These are phyloP conservation scores for Syncephalastrum contaminatum DNA, from an alignment of 371 early-diverging fungal genomes.

Conservation along the genomic window DNA sequence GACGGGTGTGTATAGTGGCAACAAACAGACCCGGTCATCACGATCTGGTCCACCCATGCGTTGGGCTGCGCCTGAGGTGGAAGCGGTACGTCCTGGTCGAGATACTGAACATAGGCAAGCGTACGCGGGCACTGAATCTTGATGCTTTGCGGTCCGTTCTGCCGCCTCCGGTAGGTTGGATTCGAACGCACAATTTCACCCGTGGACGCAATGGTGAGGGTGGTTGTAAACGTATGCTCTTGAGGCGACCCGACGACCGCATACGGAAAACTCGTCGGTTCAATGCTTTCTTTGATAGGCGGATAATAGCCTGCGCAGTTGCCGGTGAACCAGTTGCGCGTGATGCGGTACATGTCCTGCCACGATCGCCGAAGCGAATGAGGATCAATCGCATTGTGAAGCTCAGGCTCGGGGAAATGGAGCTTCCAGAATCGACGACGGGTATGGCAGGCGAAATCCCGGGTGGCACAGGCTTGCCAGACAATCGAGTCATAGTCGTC, in stretches of 20 bases:
- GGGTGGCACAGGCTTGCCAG: slow-evolving; percentile 31
- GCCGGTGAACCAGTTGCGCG: slow-evolving; percentile 55
- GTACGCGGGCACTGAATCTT: slow-evolving; percentile 34
- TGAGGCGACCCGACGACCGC: slow-evolving; percentile 51
- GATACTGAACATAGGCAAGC: slow-evolving; percentile 12
- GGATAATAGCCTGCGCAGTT: slow-evolving; percentile 46
- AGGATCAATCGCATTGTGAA: slow-evolving; percentile 9
- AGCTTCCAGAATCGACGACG: slow-evolving; percentile 37
- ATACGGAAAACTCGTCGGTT: slow-evolving; percentile 9
- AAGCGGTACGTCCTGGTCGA: slow-evolving; percentile 4
- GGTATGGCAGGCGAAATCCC: slow-evolving; percentile 23
- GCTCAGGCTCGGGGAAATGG: slow-evolving; percentile 33
- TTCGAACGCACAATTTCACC: slow-evolving; percentile 50
- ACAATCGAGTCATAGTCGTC: slow-evolving; percentile 38
- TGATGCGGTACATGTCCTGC: slow-evolving; percentile 55
- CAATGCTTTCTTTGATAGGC: background rate
- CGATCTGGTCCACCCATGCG: no score
- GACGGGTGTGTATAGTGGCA: slow-evolving; percentile 49
- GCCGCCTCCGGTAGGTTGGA: slow-evolving; percentile 43
- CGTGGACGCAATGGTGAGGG: slow-evolving; percentile 31
- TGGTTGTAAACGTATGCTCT: slow-evolving; percentile 50
- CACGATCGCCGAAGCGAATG: slow-evolving; percentile 24
- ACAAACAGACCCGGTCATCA: slow-evolving; percentile 20
- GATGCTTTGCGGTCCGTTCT: slow-evolving; percentile 16
- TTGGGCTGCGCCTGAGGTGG: no score